phyloP scores from a whole-genome alignment of 345 rosid species.

The Brassica nigra region DNA sequence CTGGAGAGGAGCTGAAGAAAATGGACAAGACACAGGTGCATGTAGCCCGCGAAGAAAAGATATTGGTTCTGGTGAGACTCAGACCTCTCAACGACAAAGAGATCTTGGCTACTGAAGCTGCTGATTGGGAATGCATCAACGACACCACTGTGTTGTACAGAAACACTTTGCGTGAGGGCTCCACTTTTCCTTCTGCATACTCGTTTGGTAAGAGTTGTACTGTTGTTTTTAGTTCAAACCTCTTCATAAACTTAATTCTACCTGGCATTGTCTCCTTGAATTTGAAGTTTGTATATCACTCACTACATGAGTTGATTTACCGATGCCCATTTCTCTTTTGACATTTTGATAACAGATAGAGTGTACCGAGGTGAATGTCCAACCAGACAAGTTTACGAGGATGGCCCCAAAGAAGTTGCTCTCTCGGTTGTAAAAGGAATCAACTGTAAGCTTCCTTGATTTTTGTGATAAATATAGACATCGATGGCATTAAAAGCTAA shows the following conservation, averaged over 20 bases:
- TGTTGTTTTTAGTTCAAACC: neutral
- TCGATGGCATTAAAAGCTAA: constrained; percentile 7
- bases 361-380: constrained; percentile 86
- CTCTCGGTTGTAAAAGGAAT: constrained; percentile 89
- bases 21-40: constrained; percentile 69
- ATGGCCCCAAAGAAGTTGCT: constrained; percentile 82
- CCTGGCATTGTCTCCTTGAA: neutral
- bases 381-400: constrained; percentile 80
- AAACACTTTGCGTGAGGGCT: constrained; percentile 94
- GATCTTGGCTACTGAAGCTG: constrained; percentile 65
- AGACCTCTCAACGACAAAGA: constrained; percentile 96
- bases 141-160: constrained; percentile 78
- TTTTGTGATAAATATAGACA: neutral
- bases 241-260: too few relatives aligned
- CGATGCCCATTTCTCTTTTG: constrained; percentile 3
- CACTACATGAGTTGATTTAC: constrained; percentile 11
- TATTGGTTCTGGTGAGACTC: constrained; percentile 85
- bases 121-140: constrained; percentile 98
- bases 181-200: constrained; percentile 87
- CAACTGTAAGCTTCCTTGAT: constrained; percentile 63
- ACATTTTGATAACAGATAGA: constrained; percentile 59
- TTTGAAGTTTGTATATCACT: neutral
- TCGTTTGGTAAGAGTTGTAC: constrained; percentile 68
- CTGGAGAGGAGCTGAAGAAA: constrained; percentile 69
- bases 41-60: constrained; percentile 76